Conservation (phyloP, 2,329 filamentous ascomycete species). For the Neonectria ditissima region DNA sequence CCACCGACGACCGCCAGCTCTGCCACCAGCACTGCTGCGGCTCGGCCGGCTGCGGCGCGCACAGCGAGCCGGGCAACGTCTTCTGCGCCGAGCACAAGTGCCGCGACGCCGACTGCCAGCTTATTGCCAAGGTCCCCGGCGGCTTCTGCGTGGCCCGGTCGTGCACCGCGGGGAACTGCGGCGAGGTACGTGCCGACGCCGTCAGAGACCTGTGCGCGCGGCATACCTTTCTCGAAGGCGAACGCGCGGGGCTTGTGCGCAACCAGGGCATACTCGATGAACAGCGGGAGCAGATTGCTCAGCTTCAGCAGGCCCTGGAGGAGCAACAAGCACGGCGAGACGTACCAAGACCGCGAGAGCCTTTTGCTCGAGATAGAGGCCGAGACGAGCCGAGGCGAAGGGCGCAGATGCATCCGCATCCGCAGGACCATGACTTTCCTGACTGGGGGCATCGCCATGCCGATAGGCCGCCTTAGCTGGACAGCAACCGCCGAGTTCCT, state of each 20-base stretch:
- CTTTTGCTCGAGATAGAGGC: background rate
- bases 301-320: background rate
- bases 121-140: constrained; percentile 1
- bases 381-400: background rate
- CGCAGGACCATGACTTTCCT: background rate
- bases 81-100: constrained; percentile 26
- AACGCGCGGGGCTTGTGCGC: background rate
- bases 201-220: constrained; percentile 9
- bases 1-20: background rate
- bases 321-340: background rate
- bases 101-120: constrained; percentile 2
- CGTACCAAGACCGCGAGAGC: background rate
- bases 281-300: background rate
- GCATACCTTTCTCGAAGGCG: background rate
- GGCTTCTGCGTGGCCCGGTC: constrained; percentile 24
- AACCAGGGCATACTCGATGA: background rate
- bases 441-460: background rate
- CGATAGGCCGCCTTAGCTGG: background rate
- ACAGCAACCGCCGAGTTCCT: background rate
- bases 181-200: background rate
- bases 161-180: constrained; percentile 18
- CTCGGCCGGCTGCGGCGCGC: background rate
- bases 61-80: background rate
- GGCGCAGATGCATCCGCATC: background rate
- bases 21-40: constrained; percentile 22